Conservation (phyloP, 2,329 filamentous ascomycete genomes). For the Aspergillus alliaceus region DNA sequence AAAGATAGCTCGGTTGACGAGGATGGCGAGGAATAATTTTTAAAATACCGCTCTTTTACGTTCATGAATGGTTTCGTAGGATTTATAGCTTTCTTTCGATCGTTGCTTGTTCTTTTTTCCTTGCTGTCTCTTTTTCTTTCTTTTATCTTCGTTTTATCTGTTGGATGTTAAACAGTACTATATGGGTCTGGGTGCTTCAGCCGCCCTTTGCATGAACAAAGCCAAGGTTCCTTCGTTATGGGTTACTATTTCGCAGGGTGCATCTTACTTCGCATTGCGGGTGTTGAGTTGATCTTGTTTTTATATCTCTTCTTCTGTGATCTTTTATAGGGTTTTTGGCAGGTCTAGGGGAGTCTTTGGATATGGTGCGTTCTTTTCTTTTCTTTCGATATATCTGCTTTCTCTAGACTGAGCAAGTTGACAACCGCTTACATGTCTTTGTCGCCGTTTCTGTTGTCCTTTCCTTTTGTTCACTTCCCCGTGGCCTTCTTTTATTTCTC, state of each 20-base stretch:
- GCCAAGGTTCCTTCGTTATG: background rate
- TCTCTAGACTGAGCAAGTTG: background rate
- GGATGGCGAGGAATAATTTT: background rate
- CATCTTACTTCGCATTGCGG: background rate
- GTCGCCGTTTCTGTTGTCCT: too few species aligned
- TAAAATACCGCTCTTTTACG: background rate
- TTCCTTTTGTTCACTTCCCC: background rate
- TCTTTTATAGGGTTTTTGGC: background rate
- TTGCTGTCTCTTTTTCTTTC: background rate
- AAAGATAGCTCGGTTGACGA: background rate
- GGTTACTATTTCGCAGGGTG: background rate
- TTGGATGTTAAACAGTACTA: background rate
- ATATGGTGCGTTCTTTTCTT: background rate
- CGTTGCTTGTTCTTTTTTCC: background rate
- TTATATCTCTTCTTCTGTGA: background rate
- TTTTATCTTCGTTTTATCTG: background rate
- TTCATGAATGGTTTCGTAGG: background rate
- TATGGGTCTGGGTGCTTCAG: background rate
- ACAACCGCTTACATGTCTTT: background rate
- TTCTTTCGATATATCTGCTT: background rate
- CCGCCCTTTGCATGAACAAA: background rate
- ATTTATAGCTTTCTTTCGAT: background rate
- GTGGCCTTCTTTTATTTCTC: background rate
- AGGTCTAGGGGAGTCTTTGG: background rate
- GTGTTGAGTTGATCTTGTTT: background rate